Evolutionary conservation across 1,284 basidiomycete species (phyloP).

Genomic region (Sparassis latifolia): DNA sequence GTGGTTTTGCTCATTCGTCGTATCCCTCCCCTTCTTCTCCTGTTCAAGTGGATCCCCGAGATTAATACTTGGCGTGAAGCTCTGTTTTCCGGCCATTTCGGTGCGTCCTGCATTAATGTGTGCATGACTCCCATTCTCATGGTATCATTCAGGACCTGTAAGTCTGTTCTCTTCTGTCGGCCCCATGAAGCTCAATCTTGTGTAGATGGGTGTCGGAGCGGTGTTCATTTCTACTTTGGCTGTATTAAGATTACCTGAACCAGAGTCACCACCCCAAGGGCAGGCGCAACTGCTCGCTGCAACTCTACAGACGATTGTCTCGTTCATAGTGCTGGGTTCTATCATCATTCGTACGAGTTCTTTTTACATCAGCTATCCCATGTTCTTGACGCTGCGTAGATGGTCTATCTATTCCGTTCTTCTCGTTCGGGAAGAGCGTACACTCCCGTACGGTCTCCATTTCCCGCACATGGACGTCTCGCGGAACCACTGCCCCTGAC

Average conservation of each 20-base stretch:
- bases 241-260: conserved; percentile 55
- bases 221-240: conserved; percentile 84
- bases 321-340: conserved; percentile 80
- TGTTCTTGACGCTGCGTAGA: conserved; percentile 35
- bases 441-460: conserved; percentile 46
- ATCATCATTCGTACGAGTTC: conserved; percentile 60
- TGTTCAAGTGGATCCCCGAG: conserved; percentile 84
- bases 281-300: conserved; percentile 69
- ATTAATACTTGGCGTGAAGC: conserved; percentile 76
- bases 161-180: conserved; percentile 15
- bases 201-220: conserved; percentile 75
- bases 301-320: conserved; percentile 72
- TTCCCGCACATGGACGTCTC: conserved; percentile 25
- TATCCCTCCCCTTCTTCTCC: conserved; percentile 65
- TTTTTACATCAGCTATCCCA: neutral
- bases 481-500: conserved; percentile 31
- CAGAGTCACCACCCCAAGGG: conserved; percentile 49
- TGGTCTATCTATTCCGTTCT: conserved; percentile 86
- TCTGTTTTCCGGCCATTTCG: conserved; percentile 84
- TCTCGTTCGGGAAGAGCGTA: conserved; percentile 65
- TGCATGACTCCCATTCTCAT: neutral
- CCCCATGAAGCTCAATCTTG: neutral
- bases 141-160: conserved; percentile 44
- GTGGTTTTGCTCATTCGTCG: conserved; percentile 67
- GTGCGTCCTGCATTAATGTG: conserved; percentile 27